Evolutionary conservation across 352 stramenopile genomes (phyloP).

Genomic region (Phytophthora tentaculata): DNA sequence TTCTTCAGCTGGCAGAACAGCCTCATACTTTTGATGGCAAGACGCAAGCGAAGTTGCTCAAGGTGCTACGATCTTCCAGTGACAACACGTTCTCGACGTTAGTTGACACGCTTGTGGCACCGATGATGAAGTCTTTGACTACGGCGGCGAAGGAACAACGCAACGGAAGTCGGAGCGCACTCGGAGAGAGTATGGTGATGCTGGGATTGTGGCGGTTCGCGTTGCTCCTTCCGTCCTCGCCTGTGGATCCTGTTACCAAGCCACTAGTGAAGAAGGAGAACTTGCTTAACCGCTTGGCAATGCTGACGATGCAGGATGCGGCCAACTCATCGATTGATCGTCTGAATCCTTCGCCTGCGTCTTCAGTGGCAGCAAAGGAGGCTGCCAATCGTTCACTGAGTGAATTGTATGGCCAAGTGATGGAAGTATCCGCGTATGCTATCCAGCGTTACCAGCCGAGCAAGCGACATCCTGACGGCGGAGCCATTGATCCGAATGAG

Average conservation of each 20-base stretch:
- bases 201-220: conserved; percentile 94
- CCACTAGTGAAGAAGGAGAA: conserved; percentile 94
- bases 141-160: conserved; percentile 4
- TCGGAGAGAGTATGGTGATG: conserved; percentile 87
- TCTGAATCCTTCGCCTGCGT: conserved; percentile 48
- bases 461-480: conserved; percentile 15
- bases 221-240: conserved; percentile 93
- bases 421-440: conserved; percentile 46
- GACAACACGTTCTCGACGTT: conserved; percentile 41
- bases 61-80: conserved; percentile 41
- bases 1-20: conserved; percentile 29
- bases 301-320: conserved; percentile 66
- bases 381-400: conserved; percentile 18
- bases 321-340: conserved; percentile 66
- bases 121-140: conserved; percentile 39
- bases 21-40: conserved; percentile 25
- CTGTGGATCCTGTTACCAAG: conserved; percentile 95
- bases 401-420: conserved; percentile 29
- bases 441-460: conserved; percentile 59
- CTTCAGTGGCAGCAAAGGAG: conserved; percentile 28
- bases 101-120: conserved; percentile 50
- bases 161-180: conserved; percentile 4
- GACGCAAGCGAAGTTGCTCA: conserved; percentile 33
- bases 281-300: conserved; percentile 87
- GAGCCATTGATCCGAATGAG: conserved; percentile 18